These are phyloP conservation scores for Leptomonas pyrrhocoris DNA, from an alignment of 208 protist genomes.

Conservation along the genomic window DNA sequence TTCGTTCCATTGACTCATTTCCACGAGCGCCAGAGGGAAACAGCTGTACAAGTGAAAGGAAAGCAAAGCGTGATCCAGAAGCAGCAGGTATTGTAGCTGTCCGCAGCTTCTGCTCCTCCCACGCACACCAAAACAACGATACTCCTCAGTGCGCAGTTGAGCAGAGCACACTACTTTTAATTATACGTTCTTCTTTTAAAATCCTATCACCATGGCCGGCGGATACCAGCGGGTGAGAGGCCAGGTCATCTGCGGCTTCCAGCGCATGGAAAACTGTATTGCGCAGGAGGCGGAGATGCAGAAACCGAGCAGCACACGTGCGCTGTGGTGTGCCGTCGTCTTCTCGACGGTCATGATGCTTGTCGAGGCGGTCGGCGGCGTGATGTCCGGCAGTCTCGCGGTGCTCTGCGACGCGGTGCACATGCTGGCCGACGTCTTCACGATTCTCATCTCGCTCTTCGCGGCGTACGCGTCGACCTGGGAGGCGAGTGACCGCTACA, in stretches of 20 bases:
- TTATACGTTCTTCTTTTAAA: conserved; percentile 4
- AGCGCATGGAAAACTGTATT: conserved; percentile 16
- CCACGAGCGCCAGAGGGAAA: too few species aligned
- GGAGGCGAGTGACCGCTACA: conserved; percentile 20
- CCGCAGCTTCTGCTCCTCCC: too few species aligned
- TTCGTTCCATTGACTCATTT: too few species aligned
- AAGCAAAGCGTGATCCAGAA: too few species aligned
- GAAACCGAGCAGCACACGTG: conserved; percentile 7
- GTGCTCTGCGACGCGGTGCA: conserved; percentile 25
- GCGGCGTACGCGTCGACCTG: conserved; percentile 16
- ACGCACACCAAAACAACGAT: too few species aligned
- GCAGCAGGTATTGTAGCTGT: too few species aligned
- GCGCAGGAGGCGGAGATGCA: neutral
- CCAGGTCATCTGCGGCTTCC: conserved; percentile 24
- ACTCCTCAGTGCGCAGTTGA: too few species aligned
- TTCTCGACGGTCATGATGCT: conserved; percentile 22
- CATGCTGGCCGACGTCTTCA: conserved; percentile 25
- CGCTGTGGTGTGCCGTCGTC: conserved; percentile 14
- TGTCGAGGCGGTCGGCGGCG: conserved; percentile 20
- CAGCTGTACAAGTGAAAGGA: too few species aligned
- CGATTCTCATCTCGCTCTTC: conserved; percentile 27
- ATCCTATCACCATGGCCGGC: neutral
- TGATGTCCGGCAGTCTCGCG: conserved; percentile 22
- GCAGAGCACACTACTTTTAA: too few species aligned
- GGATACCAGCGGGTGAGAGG: conserved; percentile 15